Evolutionary conservation across 2,329 filamentous ascomycete genomes (phyloP).

Genomic region (Cercospora nicotianae): DNA sequence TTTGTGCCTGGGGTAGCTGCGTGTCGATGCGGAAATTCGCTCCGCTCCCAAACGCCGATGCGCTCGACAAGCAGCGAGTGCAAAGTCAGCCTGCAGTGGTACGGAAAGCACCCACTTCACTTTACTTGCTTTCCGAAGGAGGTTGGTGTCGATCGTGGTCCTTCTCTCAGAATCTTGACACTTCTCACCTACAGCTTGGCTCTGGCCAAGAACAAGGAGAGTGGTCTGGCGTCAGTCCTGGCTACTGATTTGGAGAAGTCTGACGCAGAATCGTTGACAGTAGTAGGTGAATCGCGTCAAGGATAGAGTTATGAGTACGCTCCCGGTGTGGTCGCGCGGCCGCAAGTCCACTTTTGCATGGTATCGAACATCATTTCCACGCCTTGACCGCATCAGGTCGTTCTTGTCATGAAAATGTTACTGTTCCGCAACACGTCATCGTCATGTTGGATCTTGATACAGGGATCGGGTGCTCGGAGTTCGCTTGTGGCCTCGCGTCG

Average conservation of each 20-base stretch:
- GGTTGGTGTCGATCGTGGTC: not conserved
- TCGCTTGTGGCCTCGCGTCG: not conserved
- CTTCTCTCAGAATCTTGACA: not conserved
- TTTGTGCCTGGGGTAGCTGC: not conserved
- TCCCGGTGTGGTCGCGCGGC: not conserved
- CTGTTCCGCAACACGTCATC: not conserved
- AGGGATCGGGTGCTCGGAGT: not conserved
- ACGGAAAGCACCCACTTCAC: not conserved
- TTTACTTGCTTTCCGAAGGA: not conserved
- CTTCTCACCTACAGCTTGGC: not conserved
- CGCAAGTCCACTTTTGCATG: not conserved
- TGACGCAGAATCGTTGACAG: not conserved
- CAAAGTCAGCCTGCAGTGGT: not conserved
- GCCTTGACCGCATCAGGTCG: not conserved
- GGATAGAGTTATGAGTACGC: not conserved
- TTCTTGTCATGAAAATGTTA: not conserved
- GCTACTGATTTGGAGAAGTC: not conserved
- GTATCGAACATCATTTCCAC: not conserved
- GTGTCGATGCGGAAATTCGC: not conserved
- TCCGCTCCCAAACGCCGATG: not conserved
- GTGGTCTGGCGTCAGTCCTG: not conserved
- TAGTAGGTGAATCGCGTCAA: not conserved
- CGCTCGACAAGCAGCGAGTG: not conserved
- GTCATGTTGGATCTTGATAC: not conserved
- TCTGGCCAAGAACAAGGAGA: not conserved